Evolutionary conservation across 1,139 yeast species (phyloP), one percentile per base, ranked within the genome.

Genomic region (Hyphopichia buzzinii): DNA sequence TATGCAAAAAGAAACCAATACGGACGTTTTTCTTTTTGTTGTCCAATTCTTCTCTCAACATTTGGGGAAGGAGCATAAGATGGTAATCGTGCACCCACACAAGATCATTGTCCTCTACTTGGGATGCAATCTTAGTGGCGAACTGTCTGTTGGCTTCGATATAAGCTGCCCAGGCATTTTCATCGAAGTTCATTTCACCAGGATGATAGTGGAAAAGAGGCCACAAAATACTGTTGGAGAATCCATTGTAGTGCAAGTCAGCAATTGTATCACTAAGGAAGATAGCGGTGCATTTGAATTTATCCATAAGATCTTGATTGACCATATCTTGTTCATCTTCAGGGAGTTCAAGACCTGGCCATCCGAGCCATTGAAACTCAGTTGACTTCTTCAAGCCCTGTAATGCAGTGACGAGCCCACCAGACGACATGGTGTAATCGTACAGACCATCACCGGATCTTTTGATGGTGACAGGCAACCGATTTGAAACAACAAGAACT

Each of bases 11-110:
- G 67, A 89, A 94, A 1, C 98, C 99, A 35, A 92, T 71, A 49
- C 85, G 77, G 35, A 89, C 80, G 51, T 82, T 78, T 43, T 74
- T 70, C 53, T 62, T 62, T 11, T 55, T 44, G 12, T 56, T 54
- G 30, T 80, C 78, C 38, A 84, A 67, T 47, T 76, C 80, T 41
- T 78, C 77, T 41, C 96, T 71, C 39, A 94, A 68, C 87, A 94
- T 80, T 47, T 88, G 89, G 0, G 99, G 99, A 35, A 92, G 72
- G 26, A 94, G 65, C 99, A 94, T 92, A 51, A 92, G 69, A 60
- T 94, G 98, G 62, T 94, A 94, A 60, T 94, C 99, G 58, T 94
- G 99, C 24, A 89, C 95, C 97, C 99, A 94, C 19, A 94, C 84
- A 57, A 90, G 69, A 57, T 94, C 99, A 40, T 86, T 81, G 47